phyloP scores from a whole-genome alignment of 2,329 filamentous ascomycete species.

The Apiospora koreana region DNA sequence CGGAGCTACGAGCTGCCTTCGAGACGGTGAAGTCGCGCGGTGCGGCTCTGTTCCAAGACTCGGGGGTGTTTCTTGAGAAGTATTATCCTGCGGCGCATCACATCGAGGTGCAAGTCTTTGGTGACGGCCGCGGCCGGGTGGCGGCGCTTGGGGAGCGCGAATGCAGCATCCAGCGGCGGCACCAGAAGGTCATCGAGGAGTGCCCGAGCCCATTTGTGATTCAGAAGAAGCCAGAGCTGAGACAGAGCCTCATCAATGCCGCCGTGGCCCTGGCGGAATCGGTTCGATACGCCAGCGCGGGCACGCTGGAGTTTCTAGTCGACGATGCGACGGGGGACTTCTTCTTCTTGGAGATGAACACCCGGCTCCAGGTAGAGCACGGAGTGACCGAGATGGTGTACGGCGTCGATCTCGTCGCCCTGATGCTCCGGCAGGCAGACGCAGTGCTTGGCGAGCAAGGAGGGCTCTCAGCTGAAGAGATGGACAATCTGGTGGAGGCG shows the following conservation, averaged over 20 bases:
- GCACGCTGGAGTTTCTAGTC: constrained; percentile 58
- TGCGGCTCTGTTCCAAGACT: constrained; percentile 59
- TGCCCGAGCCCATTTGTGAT: constrained; percentile 63
- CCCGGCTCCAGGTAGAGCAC: constrained; percentile 75
- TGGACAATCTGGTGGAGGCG: constrained; percentile 15
- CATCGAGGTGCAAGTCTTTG: constrained; percentile 69
- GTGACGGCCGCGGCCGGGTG: constrained; percentile 58
- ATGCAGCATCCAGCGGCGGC: constrained; percentile 66
- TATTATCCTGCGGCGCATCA: constrained; percentile 64
- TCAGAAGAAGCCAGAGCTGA: constrained; percentile 32
- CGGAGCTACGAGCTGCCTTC: constrained; percentile 54
- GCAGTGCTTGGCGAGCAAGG: constrained; percentile 24
- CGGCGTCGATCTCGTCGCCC: constrained; percentile 69
- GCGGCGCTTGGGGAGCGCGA: constrained; percentile 66
- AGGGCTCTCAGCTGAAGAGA: constrained; percentile 19
- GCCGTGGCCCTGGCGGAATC: constrained; percentile 19
- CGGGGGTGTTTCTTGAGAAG: constrained; percentile 63
- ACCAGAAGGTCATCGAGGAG: constrained; percentile 73
- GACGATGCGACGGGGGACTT: constrained; percentile 63
- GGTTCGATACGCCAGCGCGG: constrained; percentile 33
- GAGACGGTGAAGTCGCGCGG: constrained; percentile 57
- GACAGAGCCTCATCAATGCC: constrained; percentile 26
- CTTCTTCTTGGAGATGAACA: constrained; percentile 56
- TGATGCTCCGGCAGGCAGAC: constrained; percentile 41
- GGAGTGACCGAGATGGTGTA: constrained; percentile 79